phyloP scores from a whole-genome alignment of 164 flowering plant species.

The Piper betle region DNA sequence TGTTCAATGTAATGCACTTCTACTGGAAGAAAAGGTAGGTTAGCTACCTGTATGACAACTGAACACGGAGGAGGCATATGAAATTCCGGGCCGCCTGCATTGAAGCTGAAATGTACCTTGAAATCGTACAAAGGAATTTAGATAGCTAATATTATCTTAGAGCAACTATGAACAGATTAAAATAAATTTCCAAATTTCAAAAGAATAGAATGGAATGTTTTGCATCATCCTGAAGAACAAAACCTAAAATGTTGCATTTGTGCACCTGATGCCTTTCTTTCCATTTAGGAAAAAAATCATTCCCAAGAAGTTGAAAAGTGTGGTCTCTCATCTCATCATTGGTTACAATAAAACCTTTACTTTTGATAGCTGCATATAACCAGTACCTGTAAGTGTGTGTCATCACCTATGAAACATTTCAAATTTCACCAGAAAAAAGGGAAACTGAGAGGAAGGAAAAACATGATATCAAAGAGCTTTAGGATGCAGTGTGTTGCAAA shows the following conservation, averaged over 20 bases:
- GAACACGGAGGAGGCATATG: conserved; percentile 87
- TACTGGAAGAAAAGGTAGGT: too few relatives aligned
- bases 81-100: conserved; percentile 47
- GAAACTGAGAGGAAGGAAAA: neutral
- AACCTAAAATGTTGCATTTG: conserved; percentile 1
- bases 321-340: conserved; percentile 96
- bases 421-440: conserved; percentile 1
- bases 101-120: conserved; percentile 67
- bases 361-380: conserved; percentile 94
- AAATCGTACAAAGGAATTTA: conserved; percentile 1
- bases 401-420: conserved; percentile 15
- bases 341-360: conserved; percentile 72
- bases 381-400: conserved; percentile 70
- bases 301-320: conserved; percentile 72
- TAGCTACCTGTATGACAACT: conserved; percentile 70
- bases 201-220: neutral
- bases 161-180: neutral
- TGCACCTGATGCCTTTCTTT: conserved; percentile 96
- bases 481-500: too few relatives aligned
- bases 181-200: neutral
- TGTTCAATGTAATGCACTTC: too few relatives aligned
- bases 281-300: conserved; percentile 88
- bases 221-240: neutral
- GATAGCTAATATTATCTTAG: neutral
- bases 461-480: too few relatives aligned